These are phyloP conservation scores for Anethum foeniculum DNA, from an alignment of 140 eudicot genomes.

Conservation along the genomic window DNA sequence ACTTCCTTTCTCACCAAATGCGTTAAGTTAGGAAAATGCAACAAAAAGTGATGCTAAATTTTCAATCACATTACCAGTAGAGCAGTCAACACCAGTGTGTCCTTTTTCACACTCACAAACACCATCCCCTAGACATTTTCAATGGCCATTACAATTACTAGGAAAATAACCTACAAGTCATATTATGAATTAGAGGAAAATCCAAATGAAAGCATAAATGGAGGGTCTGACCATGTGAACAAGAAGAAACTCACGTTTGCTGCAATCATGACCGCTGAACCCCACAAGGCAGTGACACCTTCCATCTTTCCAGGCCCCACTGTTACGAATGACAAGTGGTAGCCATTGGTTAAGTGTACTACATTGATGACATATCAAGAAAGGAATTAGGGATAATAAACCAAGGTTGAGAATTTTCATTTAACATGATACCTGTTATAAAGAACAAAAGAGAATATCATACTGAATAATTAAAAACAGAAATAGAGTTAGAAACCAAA, in stretches of 20 bases:
- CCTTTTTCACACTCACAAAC: conserved; percentile 65
- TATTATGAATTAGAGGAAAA: conserved; percentile 13
- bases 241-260: conserved; percentile 49
- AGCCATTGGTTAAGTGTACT: no score
- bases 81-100: conserved; percentile 83
- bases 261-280: conserved; percentile 74
- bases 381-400: no score
- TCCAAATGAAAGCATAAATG: background rate
- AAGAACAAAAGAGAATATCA: no score
- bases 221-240: background rate
- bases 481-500: no score
- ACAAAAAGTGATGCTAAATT: background rate
- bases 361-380: no score
- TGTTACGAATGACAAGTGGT: no score
- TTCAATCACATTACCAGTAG: conserved; percentile 48
- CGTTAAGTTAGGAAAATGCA: background rate
- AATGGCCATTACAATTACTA: conserved; percentile 63
- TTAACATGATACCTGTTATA: no score
- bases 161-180: conserved; percentile 68
- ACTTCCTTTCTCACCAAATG: background rate
- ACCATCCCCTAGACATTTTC: conserved; percentile 64
- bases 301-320: background rate
- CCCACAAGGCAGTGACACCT: conserved; percentile 81
- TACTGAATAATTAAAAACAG: no score
- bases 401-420: no score